Conservation (phyloP, 441 rosid species). For the Pelargonium citronellum region DNA sequence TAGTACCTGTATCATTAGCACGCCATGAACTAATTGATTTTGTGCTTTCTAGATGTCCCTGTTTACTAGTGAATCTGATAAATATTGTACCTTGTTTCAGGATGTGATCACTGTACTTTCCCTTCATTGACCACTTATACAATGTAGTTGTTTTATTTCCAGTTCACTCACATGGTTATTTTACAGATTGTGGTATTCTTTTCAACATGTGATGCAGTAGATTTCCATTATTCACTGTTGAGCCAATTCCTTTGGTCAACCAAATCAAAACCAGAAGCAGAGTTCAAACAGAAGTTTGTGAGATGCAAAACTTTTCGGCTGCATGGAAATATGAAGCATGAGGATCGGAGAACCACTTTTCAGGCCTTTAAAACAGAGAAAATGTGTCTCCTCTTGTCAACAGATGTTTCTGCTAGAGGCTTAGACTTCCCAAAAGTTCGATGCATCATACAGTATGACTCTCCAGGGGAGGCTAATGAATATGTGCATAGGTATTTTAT, state of each 20-base stretch:
- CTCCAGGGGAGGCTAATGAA: constrained; percentile 98
- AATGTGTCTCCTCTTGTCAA: constrained; percentile 70
- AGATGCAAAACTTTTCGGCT: constrained; percentile 63
- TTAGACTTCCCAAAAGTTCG: constrained; percentile 83
- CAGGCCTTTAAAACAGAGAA: constrained; percentile 72
- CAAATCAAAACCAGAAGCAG: constrained; percentile 36
- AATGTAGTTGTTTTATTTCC: neutral
- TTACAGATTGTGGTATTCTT: constrained; percentile 89
- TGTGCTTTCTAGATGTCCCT: too few species aligned
- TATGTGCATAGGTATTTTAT: constrained; percentile 82
- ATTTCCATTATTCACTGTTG: constrained; percentile 74
- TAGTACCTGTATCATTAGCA: too few species aligned
- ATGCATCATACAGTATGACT: constrained; percentile 92
- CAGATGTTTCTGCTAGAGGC: constrained; percentile 93
- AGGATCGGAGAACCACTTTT: constrained; percentile 72
- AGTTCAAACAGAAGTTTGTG: constrained; percentile 46
- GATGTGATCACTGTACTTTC: neutral
- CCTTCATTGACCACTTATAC: neutral
- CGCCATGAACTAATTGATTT: too few species aligned
- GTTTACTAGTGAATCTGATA: neutral
- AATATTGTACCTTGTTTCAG: too few species aligned
- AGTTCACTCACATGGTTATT: constrained; percentile 21
- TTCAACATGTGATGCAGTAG: constrained; percentile 94
- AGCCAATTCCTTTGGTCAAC: constrained; percentile 66
- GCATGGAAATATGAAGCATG: constrained; percentile 95